Percentiles rank a stretch among this genome's conserved stretches.
Evolutionary conservation across 2,329 filamentous ascomycete species (phyloP).

Genomic region (Penicillium sp.): DNA sequence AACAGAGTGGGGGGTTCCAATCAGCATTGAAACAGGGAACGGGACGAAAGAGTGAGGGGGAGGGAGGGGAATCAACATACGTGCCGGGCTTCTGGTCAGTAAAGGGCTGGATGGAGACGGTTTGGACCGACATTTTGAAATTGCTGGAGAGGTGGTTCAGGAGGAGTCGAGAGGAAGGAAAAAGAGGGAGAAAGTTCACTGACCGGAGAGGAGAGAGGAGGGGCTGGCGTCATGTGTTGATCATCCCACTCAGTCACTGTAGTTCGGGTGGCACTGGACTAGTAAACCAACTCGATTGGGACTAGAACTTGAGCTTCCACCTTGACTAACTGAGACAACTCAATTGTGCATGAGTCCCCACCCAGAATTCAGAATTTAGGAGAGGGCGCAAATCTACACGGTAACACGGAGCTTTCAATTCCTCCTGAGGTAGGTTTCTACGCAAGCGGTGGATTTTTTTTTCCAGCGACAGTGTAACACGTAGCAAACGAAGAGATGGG

Average conservation of each 20-base stretch:
- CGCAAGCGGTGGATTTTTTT: neutral
- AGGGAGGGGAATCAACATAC: constrained; percentile 62
- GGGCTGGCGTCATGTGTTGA: constrained; percentile 33
- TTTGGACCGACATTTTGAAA: constrained; percentile 71
- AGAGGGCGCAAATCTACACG: neutral
- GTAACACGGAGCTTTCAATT: neutral
- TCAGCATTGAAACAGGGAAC: neutral
- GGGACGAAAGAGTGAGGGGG: neutral
- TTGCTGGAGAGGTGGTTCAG: neutral
- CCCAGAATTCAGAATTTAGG: neutral
- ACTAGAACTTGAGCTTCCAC: neutral
- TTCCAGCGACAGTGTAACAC: neutral
- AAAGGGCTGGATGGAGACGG: constrained; percentile 82
- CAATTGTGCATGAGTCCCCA: neutral
- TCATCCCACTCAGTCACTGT: constrained; percentile 22
- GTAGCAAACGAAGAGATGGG: neutral
- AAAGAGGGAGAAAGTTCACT: constrained; percentile 27
- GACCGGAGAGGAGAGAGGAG: constrained; percentile 29
- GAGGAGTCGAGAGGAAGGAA: constrained; percentile 14
- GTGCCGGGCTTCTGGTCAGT: constrained; percentile 98
- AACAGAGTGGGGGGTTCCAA: constrained; percentile 23
- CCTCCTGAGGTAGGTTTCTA: neutral
- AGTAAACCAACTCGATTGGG: neutral
- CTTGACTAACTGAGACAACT: constrained; percentile 2
- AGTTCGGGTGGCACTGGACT: neutral